Evolutionary conservation across 169 alveolate species (phyloP).

Genomic region (Plasmodium inui): DNA sequence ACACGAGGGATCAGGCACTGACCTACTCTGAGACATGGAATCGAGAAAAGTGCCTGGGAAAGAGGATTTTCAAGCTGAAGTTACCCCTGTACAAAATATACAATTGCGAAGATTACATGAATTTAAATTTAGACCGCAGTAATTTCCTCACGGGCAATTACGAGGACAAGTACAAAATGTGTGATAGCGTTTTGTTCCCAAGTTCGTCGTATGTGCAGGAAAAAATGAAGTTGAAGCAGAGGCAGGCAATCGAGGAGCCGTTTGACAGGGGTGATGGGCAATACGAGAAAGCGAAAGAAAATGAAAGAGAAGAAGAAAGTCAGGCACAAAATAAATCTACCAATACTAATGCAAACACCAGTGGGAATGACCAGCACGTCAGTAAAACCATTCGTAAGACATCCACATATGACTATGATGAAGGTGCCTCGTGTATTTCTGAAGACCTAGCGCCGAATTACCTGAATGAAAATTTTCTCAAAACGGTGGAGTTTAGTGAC

Average conservation of each 20-base stretch:
- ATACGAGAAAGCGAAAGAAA: neutral
- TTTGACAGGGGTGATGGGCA: neutral
- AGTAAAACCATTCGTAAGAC: neutral
- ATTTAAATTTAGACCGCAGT: conserved; percentile 22
- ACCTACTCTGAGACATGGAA: conserved; percentile 82
- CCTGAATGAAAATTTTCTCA: conserved; percentile 61
- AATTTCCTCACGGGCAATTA: conserved; percentile 9
- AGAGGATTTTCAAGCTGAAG: conserved; percentile 80
- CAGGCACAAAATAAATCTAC: neutral
- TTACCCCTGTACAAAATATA: conserved; percentile 70
- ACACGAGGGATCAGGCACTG: conserved; percentile 86
- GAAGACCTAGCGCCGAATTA: conserved; percentile 24
- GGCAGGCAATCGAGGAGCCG: neutral
- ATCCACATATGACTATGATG: conserved; percentile 21
- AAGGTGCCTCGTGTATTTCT: conserved; percentile 38
- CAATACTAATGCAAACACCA: neutral
- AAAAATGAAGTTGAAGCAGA: conserved; percentile 6
- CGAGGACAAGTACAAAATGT: conserved; percentile 51
- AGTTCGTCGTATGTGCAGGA: conserved; percentile 40
- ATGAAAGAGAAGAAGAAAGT: neutral
- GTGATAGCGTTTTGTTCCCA: conserved; percentile 61
- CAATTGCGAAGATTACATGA: conserved; percentile 58
- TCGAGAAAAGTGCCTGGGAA: conserved; percentile 82
- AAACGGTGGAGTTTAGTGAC: conserved; percentile 67
- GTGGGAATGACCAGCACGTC: neutral